Evolutionary conservation across 208 protist genomes (phyloP), one percentile per base, ranked within the genome.

Genomic region (Trypanosoma vivax): DNA sequence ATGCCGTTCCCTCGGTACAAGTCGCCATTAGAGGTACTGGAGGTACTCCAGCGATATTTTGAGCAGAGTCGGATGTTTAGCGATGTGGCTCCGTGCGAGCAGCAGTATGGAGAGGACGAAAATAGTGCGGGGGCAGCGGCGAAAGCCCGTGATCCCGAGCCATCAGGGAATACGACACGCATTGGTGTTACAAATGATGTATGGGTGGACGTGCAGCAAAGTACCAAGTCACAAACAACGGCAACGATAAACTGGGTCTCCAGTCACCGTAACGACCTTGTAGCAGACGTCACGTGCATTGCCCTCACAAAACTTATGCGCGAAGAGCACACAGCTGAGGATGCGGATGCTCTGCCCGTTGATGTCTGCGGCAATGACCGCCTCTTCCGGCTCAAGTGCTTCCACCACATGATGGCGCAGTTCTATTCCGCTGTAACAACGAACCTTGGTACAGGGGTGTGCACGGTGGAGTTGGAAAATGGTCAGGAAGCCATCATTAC

Each of bases 391-490:
- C 59, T 93, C 46, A 92, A 92, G 65, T 95, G 88, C 63, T 92
- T 95, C 37, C 88, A 95, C 59, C 81, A 93, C 63, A 95, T 95
- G 83, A 75, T 95, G 57, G 73, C 83, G 18, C 88, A 94, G 69
- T 90, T 94, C 46, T 91, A 92, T 69, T 49, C 67, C 10, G 63
- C 69, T 40, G 80, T 91, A 29, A 78, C 50, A 13, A 94, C 82
- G 10, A 90, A 94, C 60, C 70, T 91, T 37, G 60, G 59, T 14
- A 87, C 87, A 3, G 87, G 83, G 19, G 71, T 61, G 27, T 88
- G 79, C 55, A 60, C 28, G 24, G 24, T 93, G 31, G 66, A 67
- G 41, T 70, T 93, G 39, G 51, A 68, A n/a, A 76, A 90, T 64
- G 87, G 82, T 9, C 77, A 89, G 59, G 48, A 62, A 14, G 83